Base-by-base conservation (phyloP, 2,329 filamentous ascomycete species). In the Sordariomycetes sp. region DNA sequence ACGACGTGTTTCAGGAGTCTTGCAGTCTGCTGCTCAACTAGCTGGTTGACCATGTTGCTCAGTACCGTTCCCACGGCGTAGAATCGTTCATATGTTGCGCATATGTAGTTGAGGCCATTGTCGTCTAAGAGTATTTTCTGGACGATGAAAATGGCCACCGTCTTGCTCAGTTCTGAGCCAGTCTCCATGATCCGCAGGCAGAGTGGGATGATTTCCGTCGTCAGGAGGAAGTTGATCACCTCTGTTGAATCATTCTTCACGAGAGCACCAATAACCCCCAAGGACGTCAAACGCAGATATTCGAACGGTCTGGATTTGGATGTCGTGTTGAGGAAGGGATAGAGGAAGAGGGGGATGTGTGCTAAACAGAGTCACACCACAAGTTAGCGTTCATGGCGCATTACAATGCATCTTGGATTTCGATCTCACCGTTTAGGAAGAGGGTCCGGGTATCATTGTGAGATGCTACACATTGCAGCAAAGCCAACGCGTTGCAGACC, bases 161-260 rank as follows among this genome's bases (percentile, higher is more conserved):
- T 99, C 77, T 99, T 99, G 77, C 90, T 96, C 60, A 99, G 80
- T 72, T 99, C 94, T 0, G 91, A 96, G 54, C 94, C 94, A 0
- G 94, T 99, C 76, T 99, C 94, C 94, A 99, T 99, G 67, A 99
- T 99, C 60, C 94, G 86, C 52, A 99, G 84, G 70, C 94, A 99
- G 13, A 99, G 82, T 10, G 94, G 94, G 59, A 99, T 99, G 64
- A 99, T 99, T 73, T 99, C 94, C 34, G 94, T 99, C 1, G 94
- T 97, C 54, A 99, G 79, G 57, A 99, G 85, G 69, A 99, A 99
- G 76, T 97, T 97, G 76, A 99, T 99, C 60, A 97, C 94, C 67
- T 97, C 94, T 20, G 89, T 92, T 2, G 91, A 96, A 73, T 99
- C 94, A 67, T 99, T 99, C 80, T 99, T 99, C 60, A 99, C 94